phyloP scores from a whole-genome alignment of 1,284 basidiomycete species.

The Mycosarcoma maydis region DNA sequence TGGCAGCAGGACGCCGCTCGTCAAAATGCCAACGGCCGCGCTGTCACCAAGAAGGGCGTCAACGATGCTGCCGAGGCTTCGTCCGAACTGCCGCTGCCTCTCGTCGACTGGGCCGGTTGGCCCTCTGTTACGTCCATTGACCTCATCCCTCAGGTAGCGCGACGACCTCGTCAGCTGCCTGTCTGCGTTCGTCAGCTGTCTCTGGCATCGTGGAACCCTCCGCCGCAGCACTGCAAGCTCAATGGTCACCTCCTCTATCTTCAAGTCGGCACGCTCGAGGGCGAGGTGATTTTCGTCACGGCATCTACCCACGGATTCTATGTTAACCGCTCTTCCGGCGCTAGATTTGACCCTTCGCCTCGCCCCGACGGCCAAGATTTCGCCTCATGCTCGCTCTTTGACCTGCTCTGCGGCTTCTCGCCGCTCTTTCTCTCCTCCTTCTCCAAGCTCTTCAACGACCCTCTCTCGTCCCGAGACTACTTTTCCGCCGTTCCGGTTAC shows the following conservation, averaged over 20 bases:
- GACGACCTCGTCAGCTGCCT: constrained; percentile 60
- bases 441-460: constrained; percentile 64
- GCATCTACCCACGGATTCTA: constrained; percentile 72
- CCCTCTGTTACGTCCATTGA: constrained; percentile 56
- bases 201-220: constrained; percentile 73
- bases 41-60: constrained; percentile 28
- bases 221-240: constrained; percentile 71
- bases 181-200: constrained; percentile 69
- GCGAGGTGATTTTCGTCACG: constrained; percentile 71
- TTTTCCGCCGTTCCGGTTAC: constrained; percentile 69
- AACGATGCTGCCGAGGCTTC: constrained; percentile 4
- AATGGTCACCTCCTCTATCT: constrained; percentile 73
- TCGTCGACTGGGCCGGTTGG: constrained; percentile 69
- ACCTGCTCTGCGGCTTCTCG: constrained; percentile 70
- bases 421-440: constrained; percentile 65
- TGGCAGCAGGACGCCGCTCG: constrained; percentile 47
- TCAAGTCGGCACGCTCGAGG: constrained; percentile 71
- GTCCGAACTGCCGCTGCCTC: constrained; percentile 42
- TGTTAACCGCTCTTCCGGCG: constrained; percentile 69
- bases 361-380: constrained; percentile 49
- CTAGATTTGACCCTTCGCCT: constrained; percentile 61
- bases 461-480: constrained; percentile 65
- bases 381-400: constrained; percentile 70
- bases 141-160: constrained; percentile 64
- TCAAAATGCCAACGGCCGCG: constrained; percentile 24